Conservation (phyloP, 1,284 basidiomycete species). For the Sutorius eximius region DNA sequence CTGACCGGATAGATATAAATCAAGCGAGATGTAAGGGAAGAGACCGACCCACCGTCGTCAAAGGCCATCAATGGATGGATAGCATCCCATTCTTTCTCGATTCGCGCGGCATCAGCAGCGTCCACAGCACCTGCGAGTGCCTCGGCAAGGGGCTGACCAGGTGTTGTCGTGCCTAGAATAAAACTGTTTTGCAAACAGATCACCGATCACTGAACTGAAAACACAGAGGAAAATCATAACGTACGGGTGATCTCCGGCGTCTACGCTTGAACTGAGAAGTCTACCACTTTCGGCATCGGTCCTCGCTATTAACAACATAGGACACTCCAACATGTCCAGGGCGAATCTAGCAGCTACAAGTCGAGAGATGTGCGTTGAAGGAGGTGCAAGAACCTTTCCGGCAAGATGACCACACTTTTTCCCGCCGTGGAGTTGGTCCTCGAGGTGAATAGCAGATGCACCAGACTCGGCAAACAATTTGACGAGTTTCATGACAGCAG, state of each 20-base stretch:
- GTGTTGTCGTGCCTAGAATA: conserved; percentile 69
- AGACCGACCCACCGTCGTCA: conserved; percentile 61
- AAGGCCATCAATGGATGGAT: conserved; percentile 78
- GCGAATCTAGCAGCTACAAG: conserved; percentile 85
- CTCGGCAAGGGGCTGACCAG: conserved; percentile 68
- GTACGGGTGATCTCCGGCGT: conserved; percentile 59
- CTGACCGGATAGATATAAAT: conserved; percentile 36
- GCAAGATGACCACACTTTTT: conserved; percentile 94
- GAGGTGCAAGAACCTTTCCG: conserved; percentile 92
- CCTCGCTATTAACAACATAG: conserved; percentile 87
- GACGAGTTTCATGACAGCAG: conserved; percentile 95
- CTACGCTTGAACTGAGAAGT: conserved; percentile 83
- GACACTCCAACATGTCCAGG: conserved; percentile 83
- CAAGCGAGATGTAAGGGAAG: neutral
- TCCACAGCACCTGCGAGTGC: conserved; percentile 70
- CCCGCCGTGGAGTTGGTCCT: conserved; percentile 90
- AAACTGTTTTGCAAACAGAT: conserved; percentile 46
- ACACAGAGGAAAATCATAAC: conserved; percentile 33
- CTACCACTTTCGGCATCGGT: conserved; percentile 92
- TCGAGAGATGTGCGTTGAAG: conserved; percentile 82
- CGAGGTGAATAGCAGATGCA: conserved; percentile 85
- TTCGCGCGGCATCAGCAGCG: conserved; percentile 69
- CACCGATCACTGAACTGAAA: conserved; percentile 7
- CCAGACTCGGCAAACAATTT: conserved; percentile 94
- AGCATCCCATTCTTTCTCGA: conserved; percentile 82